Evolutionary conservation across 73 alveolate species (phyloP), one percentile per base, ranked within the genome.

Genomic region (Symbiodinium natans): DNA sequence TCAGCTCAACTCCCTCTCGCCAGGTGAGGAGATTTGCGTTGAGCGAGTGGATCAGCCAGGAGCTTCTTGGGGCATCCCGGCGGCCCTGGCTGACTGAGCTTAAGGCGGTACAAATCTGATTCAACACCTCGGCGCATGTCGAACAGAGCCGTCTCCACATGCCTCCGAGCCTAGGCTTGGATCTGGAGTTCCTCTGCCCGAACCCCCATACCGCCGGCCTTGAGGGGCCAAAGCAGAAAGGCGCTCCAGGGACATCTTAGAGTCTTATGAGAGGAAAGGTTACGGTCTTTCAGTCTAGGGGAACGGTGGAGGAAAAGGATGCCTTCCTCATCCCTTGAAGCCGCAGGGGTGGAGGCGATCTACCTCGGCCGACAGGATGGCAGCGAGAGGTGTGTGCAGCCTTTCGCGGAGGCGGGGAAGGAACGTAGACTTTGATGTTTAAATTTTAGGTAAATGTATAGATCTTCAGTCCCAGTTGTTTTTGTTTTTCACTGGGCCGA

Each of bases 11-110:
- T n/a, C n/a, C n/a, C n/a, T n/a, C n/a, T n/a, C n/a, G 29, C 15
- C 43, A 85, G 93, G 93, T 7, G 93, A 85, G 2, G 93, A 85
- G 40, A 29, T 85, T 38, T 85, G 93, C 27, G 93, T 85, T 38
- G 63, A 85, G 19, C 93, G 93, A 0, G 63, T 73, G 82, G 93
- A 85, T 48, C 46, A 85, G 31, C 54, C 41, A 2, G 82, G 93
- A 31, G 41, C 88, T 38, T n/a, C n/a, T n/a, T 80, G 36, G 59
- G 88, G 36, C 17, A 39, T 39, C 36, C 54, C 19, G 56, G 88
- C n/a, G n/a, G n/a, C n/a, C n/a, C n/a, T n/a, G n/a, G n/a, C n/a
- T n/a, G n/a, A n/a, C n/a, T n/a, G n/a, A n/a, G n/a, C n/a, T n/a
- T n/a, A n/a, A n/a, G n/a, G n/a, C n/a, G n/a, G n/a, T n/a, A n/a